Conservation (phyloP, 345 rosid species). For the Moringa oleifera region DNA sequence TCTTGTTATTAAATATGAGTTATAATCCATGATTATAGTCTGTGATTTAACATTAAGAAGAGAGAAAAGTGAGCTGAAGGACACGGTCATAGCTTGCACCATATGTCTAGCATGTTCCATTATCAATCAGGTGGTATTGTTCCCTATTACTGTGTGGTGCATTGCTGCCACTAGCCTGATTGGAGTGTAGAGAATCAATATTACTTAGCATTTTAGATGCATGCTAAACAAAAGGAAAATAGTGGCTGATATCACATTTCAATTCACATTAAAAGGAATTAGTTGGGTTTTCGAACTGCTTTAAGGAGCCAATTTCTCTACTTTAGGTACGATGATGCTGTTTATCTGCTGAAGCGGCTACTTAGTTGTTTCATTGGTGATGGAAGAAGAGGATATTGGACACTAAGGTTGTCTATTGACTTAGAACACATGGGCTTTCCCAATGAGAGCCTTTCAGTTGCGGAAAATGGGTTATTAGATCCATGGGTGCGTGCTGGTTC, state of each 20-base stretch:
- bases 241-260: neutral
- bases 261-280: neutral
- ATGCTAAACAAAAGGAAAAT: neutral
- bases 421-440: slow-evolving; percentile 72
- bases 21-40: too few relatives aligned
- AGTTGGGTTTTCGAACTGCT: neutral
- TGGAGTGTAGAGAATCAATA: neutral
- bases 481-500: slow-evolving; percentile 97
- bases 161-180: slow-evolving; percentile 2
- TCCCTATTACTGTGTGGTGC: too few relatives aligned
- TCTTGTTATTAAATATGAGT: too few relatives aligned
- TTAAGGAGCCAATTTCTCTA: slow-evolving; percentile 16
- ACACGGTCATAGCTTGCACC: too few relatives aligned
- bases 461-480: slow-evolving; percentile 75
- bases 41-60: too few relatives aligned
- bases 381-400: slow-evolving; percentile 92
- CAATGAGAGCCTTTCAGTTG: slow-evolving; percentile 71
- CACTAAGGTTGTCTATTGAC: slow-evolving; percentile 78
- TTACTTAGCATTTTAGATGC: neutral
- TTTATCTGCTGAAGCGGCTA: slow-evolving; percentile 47
- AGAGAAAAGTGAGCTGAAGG: too few relatives aligned
- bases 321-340: slow-evolving; percentile 64
- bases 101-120: too few relatives aligned
- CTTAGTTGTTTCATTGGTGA: slow-evolving; percentile 59
- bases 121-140: too few relatives aligned